Evolutionary conservation across 2,329 filamentous ascomycete genomes (phyloP).

Genomic region (Pseudogymnoascus sp.): DNA sequence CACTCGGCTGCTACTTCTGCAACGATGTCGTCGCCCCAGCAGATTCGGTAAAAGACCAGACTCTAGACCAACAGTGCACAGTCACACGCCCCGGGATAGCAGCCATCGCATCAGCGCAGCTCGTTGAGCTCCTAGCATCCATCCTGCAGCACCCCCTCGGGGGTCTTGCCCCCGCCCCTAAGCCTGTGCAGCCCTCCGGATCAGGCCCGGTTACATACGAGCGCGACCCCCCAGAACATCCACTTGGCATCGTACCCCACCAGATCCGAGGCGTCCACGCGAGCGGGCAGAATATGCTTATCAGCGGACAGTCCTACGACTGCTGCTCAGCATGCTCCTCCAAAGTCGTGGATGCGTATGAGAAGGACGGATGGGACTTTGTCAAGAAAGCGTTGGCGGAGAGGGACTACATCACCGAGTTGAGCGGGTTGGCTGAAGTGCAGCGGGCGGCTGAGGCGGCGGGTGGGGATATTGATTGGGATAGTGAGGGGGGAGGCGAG

Average conservation of each 20-base stretch:
- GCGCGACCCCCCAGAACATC: constrained; percentile 51
- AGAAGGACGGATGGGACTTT: constrained; percentile 66
- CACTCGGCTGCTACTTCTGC: constrained; percentile 95
- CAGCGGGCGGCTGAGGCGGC: constrained; percentile 49
- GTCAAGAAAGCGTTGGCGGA: constrained; percentile 68
- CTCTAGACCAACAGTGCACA: constrained; percentile 95
- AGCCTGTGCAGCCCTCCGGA: constrained; percentile 31
- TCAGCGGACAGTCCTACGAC: constrained; percentile 69
- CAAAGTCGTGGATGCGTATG: constrained; percentile 62
- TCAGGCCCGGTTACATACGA: constrained; percentile 35
- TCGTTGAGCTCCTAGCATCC: constrained; percentile 85
- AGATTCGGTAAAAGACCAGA: constrained; percentile 89
- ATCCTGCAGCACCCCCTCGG: constrained; percentile 78
- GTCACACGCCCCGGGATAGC: constrained; percentile 91
- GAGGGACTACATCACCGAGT: constrained; percentile 70
- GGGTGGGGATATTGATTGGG: constrained; percentile 52
- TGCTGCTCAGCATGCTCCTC: constrained; percentile 76
- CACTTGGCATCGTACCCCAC: constrained; percentile 68
- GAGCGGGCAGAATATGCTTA: constrained; percentile 66
- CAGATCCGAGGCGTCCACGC: constrained; percentile 73
- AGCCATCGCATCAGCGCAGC: constrained; percentile 80
- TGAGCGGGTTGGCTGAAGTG: constrained; percentile 69
- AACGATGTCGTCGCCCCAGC: constrained; percentile 94
- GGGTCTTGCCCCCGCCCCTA: constrained; percentile 54
- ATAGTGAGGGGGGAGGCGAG: constrained; percentile 41